Evolutionary conservation across 2,329 filamentous ascomycete genomes (phyloP).

Genomic region (Conoideocrella luteorostrata): DNA sequence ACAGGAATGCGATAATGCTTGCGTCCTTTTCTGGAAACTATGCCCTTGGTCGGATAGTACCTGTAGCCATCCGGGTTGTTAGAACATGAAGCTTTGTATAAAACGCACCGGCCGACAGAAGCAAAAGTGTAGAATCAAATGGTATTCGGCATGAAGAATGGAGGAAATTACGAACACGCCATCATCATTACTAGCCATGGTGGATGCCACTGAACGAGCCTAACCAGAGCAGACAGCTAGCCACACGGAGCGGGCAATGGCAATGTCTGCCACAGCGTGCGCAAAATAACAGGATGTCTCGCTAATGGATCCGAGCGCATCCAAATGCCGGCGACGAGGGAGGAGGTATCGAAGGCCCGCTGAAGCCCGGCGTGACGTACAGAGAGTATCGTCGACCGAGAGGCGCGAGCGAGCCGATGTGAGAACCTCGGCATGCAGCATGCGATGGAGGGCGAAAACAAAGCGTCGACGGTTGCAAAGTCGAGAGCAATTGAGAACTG

Average conservation of each 20-base stretch:
- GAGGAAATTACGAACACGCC: constrained; percentile 34
- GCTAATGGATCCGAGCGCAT: not conserved
- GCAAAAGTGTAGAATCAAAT: too few relatives aligned
- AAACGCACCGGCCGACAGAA: not conserved
- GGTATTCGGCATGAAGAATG: not conserved
- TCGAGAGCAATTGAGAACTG: not conserved
- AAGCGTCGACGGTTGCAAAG: not conserved
- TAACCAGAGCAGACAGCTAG: constrained; percentile 1
- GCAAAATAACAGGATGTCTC: not conserved
- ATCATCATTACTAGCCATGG: constrained; percentile 51
- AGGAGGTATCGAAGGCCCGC: constrained; percentile 3
- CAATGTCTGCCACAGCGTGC: not conserved
- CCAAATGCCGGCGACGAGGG: not conserved
- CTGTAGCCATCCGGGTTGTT: constrained; percentile 30
- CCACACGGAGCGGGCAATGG: not conserved
- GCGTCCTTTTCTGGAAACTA: constrained; percentile 54
- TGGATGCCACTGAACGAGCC: constrained; percentile 9
- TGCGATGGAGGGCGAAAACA: constrained; percentile 1
- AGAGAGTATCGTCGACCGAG: constrained; percentile 5
- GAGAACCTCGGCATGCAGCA: constrained; percentile 3
- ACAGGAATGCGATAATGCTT: constrained; percentile 64
- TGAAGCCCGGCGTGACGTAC: constrained; percentile 6
- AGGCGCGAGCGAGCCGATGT: constrained; percentile 9
- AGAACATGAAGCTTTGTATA: not conserved
- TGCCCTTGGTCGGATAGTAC: constrained; percentile 57